Evolutionary conservation across 2,329 filamentous ascomycete species (phyloP).

Genomic region (Metarhizium robertsii): DNA sequence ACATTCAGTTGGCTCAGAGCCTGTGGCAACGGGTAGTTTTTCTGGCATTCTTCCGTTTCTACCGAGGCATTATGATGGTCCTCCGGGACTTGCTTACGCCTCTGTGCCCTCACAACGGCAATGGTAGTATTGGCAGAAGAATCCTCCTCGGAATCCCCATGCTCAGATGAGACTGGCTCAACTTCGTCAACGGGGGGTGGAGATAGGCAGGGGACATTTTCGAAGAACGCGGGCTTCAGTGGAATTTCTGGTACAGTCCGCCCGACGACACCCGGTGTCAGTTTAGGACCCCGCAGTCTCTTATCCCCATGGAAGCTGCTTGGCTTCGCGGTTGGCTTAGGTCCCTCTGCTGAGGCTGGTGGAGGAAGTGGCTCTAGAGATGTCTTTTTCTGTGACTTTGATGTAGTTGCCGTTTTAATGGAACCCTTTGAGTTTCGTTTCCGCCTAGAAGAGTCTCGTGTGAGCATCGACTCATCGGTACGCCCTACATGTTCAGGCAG

Average conservation of each 20-base stretch:
- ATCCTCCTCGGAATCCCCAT: conserved; percentile 6
- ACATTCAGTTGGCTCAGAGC: conserved; percentile 43
- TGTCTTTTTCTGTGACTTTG: conserved; percentile 20
- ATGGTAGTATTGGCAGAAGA: neutral
- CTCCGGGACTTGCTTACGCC: conserved; percentile 7
- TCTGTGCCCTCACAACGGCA: conserved; percentile 1
- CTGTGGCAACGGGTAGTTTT: conserved; percentile 40
- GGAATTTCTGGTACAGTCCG: conserved; percentile 26
- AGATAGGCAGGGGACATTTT: conserved; percentile 21
- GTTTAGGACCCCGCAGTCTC: conserved; percentile 20
- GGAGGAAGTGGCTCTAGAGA: conserved; percentile 22
- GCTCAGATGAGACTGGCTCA: conserved; percentile 11
- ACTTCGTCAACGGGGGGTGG: conserved; percentile 14
- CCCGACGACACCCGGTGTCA: conserved; percentile 14
- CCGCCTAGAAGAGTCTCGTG: conserved; percentile 5
- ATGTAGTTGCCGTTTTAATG: conserved; percentile 9
- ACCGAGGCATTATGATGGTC: conserved; percentile 14
- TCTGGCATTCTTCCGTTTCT: conserved; percentile 13
- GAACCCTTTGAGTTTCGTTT: conserved; percentile 13
- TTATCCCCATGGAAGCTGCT: conserved; percentile 26
- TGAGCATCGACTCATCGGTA: conserved; percentile 4
- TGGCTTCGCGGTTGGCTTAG: conserved; percentile 19
- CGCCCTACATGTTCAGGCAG: neutral
- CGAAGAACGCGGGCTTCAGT: conserved; percentile 27
- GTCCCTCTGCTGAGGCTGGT: conserved; percentile 17